Percentiles rank a stretch among this genome's conserved stretches.
phyloP scores from a whole-genome alignment of 83 land plant species.

The Diphasiastrum complanatum region DNA sequence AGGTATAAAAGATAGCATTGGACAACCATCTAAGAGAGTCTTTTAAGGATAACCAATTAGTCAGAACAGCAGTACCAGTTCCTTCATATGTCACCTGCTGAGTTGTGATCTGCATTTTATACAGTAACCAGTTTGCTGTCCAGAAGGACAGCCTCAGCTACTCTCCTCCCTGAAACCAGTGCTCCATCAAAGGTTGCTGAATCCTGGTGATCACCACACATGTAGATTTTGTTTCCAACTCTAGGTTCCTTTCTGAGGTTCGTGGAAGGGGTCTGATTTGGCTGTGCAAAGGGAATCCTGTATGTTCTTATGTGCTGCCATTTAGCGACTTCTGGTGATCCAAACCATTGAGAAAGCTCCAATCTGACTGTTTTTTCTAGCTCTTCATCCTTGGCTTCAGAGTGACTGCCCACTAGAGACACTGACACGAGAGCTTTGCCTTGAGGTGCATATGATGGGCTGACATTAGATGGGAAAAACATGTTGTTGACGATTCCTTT shows the following conservation, averaged over 20 bases:
- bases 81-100: too few species aligned
- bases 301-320: constrained; percentile 77
- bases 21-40: too few species aligned
- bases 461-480: constrained; percentile 77
- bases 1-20: too few species aligned
- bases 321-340: constrained; percentile 33
- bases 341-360: constrained; percentile 75
- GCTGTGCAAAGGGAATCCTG: constrained; percentile 70
- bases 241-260: constrained; percentile 42
- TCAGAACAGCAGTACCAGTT: too few species aligned
- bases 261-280: constrained; percentile 81
- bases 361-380: constrained; percentile 44
- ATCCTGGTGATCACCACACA: constrained; percentile 71
- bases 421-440: constrained; percentile 80
- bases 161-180: constrained; percentile 67
- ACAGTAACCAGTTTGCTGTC: constrained; percentile 34
- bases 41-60: too few species aligned
- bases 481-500: constrained; percentile 83
- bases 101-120: too few species aligned
- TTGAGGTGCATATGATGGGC: constrained; percentile 59
- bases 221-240: constrained; percentile 47
- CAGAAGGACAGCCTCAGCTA: constrained; percentile 48
- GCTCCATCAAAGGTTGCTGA: constrained; percentile 92
- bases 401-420: constrained; percentile 52
- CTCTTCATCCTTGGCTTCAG: constrained; percentile 44